phyloP scores from a whole-genome alignment of 768 basidiomycete species.

The Mycena filopes region DNA sequence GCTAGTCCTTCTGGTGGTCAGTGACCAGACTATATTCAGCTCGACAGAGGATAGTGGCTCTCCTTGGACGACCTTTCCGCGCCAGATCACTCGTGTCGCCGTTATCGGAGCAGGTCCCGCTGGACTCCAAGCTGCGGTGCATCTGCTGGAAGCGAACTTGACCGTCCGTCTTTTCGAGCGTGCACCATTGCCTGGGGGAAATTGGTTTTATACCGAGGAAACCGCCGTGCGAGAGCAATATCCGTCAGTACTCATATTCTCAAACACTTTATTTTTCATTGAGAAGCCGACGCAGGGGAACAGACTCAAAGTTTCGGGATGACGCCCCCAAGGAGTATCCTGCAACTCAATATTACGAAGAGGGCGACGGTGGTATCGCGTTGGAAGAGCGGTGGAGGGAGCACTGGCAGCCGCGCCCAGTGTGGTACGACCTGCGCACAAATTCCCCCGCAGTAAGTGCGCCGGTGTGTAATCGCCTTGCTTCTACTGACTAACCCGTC shows the following conservation, averaged over 20 bases:
- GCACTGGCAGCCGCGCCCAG: slow-evolving; percentile 36
- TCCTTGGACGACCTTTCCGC: slow-evolving; percentile 11
- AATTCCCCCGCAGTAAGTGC: slow-evolving; percentile 32
- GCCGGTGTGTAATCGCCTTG: neutral
- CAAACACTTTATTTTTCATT: neutral
- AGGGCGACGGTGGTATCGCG: slow-evolving; percentile 28
- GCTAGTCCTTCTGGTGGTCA: neutral
- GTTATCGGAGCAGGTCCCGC: slow-evolving; percentile 31
- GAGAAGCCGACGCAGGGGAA: neutral
- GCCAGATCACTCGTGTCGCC: slow-evolving; percentile 15
- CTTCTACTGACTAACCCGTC: neutral
- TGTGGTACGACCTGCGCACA: slow-evolving; percentile 33
- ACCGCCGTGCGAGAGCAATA: slow-evolving; percentile 30
- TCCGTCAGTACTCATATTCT: slow-evolving; percentile 22
- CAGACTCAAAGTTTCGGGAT: neutral
- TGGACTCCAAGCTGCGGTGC: slow-evolving; percentile 30
- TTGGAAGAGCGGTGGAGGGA: slow-evolving; percentile 32
- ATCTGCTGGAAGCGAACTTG: slow-evolving; percentile 14
- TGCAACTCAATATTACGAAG: slow-evolving; percentile 25
- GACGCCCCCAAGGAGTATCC: slow-evolving; percentile 16
- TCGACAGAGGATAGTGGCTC: neutral
- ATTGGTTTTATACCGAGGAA: slow-evolving; percentile 35
- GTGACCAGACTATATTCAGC: neutral
- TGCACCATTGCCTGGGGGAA: slow-evolving; percentile 35
- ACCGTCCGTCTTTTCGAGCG: slow-evolving; percentile 36